phyloP scores from a whole-genome alignment of 495 filamentous ascomycete species.

The Neurospora sp. region DNA sequence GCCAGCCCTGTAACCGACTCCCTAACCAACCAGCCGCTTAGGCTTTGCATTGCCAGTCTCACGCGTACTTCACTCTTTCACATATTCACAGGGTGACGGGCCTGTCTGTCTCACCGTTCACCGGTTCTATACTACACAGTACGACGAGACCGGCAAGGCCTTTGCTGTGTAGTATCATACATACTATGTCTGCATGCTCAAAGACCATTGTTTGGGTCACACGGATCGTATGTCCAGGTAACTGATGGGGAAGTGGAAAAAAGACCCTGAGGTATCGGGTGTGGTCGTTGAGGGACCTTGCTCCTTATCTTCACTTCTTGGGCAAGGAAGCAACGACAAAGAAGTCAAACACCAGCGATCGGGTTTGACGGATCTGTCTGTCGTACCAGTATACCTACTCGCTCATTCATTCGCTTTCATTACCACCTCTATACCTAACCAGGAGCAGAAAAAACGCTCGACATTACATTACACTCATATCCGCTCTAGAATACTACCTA shows the following conservation, averaged over 20 bases:
- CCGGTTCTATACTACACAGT: background rate
- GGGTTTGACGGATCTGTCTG: background rate
- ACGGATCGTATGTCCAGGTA: background rate
- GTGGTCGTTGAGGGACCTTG: no score
- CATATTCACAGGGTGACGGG: background rate
- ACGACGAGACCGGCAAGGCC: background rate
- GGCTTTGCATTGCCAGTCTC: background rate
- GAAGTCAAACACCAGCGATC: background rate
- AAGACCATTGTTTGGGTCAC: background rate
- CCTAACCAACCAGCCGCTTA: background rate
- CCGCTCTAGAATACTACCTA: background rate
- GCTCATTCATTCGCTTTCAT: background rate
- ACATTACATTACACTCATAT: background rate
- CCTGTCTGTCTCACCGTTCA: background rate
- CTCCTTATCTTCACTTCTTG: no score
- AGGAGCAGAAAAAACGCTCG: background rate
- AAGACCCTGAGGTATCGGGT: background rate
- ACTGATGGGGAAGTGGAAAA: background rate
- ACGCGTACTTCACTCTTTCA: background rate
- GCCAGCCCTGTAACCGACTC: background rate
- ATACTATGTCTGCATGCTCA: no score
- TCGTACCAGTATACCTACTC: background rate
- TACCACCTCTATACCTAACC: background rate
- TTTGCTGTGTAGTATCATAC: background rate
- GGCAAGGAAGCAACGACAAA: background rate